These are phyloP conservation scores for Eutypa lata DNA, from an alignment of 2,329 filamentous ascomycete genomes.

Conservation along the genomic window DNA sequence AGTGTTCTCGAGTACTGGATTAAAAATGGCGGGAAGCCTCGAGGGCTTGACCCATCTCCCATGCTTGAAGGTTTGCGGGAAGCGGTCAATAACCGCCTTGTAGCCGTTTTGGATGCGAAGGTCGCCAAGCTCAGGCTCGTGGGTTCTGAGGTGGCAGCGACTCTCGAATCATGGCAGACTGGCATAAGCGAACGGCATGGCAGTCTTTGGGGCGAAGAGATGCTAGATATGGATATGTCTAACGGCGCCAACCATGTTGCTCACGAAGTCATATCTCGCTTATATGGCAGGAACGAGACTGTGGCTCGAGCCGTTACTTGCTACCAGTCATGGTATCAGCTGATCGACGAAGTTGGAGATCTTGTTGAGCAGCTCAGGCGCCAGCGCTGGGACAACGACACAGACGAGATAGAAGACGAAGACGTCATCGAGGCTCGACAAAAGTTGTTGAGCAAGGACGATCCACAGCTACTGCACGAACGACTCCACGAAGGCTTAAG, in stretches of 20 bases:
- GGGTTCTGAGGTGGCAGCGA: conserved; percentile 59
- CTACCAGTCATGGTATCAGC: conserved; percentile 71
- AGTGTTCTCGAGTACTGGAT: conserved; percentile 74
- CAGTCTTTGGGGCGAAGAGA: conserved; percentile 65
- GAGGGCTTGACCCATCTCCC: conserved; percentile 64
- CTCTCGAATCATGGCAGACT: conserved; percentile 58
- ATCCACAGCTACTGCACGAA: conserved; percentile 61
- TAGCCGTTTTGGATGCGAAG: conserved; percentile 60
- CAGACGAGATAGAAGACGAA: conserved; percentile 72
- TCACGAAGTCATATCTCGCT: conserved; percentile 62
- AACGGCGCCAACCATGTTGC: conserved; percentile 68
- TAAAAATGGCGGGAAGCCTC: conserved; percentile 59
- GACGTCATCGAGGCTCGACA: conserved; percentile 65
- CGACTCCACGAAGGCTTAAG: conserved; percentile 55
- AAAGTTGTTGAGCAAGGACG: conserved; percentile 66
- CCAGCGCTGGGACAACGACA: conserved; percentile 73
- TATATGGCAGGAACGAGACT: conserved; percentile 69
- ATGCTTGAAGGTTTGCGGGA: conserved; percentile 68
- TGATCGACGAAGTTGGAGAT: conserved; percentile 64
- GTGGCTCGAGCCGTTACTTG: conserved; percentile 59
- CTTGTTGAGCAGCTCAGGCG: conserved; percentile 63
- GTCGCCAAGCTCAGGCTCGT: conserved; percentile 63
- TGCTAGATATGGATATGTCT: conserved; percentile 63
- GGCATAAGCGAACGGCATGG: conserved; percentile 47
- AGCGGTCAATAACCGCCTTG: conserved; percentile 66